Conservation (phyloP, 805 yeast species). For the Cyberlindnera misumaiensis region DNA sequence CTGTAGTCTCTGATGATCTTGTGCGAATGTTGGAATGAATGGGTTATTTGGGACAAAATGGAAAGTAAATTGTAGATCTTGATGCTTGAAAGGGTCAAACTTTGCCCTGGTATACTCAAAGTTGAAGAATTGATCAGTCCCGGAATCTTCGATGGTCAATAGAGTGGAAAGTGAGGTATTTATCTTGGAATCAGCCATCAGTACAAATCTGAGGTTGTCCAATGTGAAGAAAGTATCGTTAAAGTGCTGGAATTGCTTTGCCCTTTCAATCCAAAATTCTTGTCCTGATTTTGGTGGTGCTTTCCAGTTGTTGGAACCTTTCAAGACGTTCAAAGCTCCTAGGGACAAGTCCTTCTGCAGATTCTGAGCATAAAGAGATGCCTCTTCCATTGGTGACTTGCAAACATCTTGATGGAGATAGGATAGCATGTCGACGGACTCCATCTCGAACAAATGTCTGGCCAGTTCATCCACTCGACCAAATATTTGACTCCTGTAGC, state of each 20-base stretch:
- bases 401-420: constrained; percentile 35
- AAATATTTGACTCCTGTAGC: constrained; percentile 14
- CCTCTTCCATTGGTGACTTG: constrained; percentile 41
- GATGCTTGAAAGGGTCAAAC: constrained; percentile 3
- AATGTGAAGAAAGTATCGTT: constrained; percentile 23
- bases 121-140: constrained; percentile 36
- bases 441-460: constrained; percentile 38
- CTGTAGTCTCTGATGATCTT: constrained; percentile 23
- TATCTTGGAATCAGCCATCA: constrained; percentile 25
- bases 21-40: constrained; percentile 30
- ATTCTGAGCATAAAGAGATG: constrained; percentile 31
- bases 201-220: constrained; percentile 28
- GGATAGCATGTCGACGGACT: constrained; percentile 39
- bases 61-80: not conserved
- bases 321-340: constrained; percentile 35
- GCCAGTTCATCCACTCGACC: constrained; percentile 26
- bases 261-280: constrained; percentile 37
- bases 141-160: not conserved
- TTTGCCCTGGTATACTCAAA: constrained; percentile 30
- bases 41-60: constrained; percentile 21
- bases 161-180: not conserved
- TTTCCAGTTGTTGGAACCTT: constrained; percentile 30
- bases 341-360: constrained; percentile 33
- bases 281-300: constrained; percentile 20
- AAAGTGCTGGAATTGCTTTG: constrained; percentile 30